These are phyloP conservation scores for Aplosporella prunicola DNA, from an alignment of 2,329 filamentous ascomycete genomes.

Conservation along the genomic window DNA sequence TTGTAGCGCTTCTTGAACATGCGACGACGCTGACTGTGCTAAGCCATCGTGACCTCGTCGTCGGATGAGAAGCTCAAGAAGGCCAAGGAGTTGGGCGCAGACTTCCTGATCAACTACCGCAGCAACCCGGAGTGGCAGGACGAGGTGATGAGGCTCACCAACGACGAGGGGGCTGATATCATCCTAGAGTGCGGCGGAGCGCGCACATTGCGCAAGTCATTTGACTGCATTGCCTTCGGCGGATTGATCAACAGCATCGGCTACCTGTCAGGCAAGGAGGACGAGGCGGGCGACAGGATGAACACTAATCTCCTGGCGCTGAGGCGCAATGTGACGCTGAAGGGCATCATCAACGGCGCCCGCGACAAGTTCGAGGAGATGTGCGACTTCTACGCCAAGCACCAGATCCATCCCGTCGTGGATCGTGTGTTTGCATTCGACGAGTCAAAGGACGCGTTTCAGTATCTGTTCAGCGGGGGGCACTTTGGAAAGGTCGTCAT, in stretches of 20 bases:
- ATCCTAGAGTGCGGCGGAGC: constrained; percentile 45
- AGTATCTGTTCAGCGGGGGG: constrained; percentile 24
- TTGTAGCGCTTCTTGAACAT: neutral
- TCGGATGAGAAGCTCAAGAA: constrained; percentile 22
- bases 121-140: constrained; percentile 50
- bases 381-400: constrained; percentile 31
- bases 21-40: neutral
- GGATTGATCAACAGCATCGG: constrained; percentile 34
- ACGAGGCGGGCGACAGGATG: constrained; percentile 43
- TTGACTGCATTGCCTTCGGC: constrained; percentile 34
- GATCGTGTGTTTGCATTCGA: constrained; percentile 32
- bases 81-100: constrained; percentile 48
- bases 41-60: constrained; percentile 33
- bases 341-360: constrained; percentile 55
- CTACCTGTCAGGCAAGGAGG: constrained; percentile 44
- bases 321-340: constrained; percentile 43
- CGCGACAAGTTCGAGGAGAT: constrained; percentile 42
- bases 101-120: constrained; percentile 53
- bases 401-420: constrained; percentile 33
- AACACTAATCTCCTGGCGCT: constrained; percentile 52
- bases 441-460: constrained; percentile 21
- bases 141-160: constrained; percentile 41
- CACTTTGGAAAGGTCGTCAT: constrained; percentile 35
- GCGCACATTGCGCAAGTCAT: constrained; percentile 37
- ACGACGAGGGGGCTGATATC: constrained; percentile 35